Evolutionary conservation across 495 filamentous ascomycete genomes (phyloP), one percentile per base, ranked within the genome.

Genomic region (Penicillium bovifimosum): DNA sequence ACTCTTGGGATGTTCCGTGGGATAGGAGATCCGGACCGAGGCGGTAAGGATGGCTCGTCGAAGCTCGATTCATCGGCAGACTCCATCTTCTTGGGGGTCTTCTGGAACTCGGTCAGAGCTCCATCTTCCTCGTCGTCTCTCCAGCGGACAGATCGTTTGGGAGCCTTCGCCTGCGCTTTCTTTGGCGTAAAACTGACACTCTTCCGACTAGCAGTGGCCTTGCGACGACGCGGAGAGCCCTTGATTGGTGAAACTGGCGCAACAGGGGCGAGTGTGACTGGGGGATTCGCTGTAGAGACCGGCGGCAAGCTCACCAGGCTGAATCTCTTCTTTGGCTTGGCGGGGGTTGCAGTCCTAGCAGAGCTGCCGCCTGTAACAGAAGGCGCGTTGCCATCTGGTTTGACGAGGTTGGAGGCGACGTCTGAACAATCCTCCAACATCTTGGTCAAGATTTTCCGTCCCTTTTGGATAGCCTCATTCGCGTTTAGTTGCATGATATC

Each of bases 81-180:
- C 1, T 56, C 49, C 7, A 62, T 60, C 61, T 82, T 86, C 60
- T 88, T 76, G 24, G 90, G 92, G 5, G 91, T 95, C 69, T 88
- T 88, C 64, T 91, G 86, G 55, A 90, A 95, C 61, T 96, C 92
- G 47, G 88, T 88, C 27, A 96, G 71, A 28, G 84, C 78, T 9
- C 89, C 90, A 61, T 96, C 86, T 26, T 83, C 80, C 45, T 87
- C 87, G 59, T 97, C 93, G 63, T 98, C 93, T 41, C 87, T 84
- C 95, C 95, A 98, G 47, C 91, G 79, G 11, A 98, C 93, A 33
- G 79, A 81, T 59, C 88, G 77, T 73, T 95, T 93, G 14, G 64
- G 49, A 24, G 70, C 55, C 53, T 84, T 85, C 3, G 78, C 75
- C 27, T 83, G 78, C 0, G 74, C 71, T 73, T 93, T 93, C 75